These are phyloP conservation scores for Cenchrus purpureus DNA, from an alignment of 176 grass and related monocot species.

Conservation along the genomic window DNA sequence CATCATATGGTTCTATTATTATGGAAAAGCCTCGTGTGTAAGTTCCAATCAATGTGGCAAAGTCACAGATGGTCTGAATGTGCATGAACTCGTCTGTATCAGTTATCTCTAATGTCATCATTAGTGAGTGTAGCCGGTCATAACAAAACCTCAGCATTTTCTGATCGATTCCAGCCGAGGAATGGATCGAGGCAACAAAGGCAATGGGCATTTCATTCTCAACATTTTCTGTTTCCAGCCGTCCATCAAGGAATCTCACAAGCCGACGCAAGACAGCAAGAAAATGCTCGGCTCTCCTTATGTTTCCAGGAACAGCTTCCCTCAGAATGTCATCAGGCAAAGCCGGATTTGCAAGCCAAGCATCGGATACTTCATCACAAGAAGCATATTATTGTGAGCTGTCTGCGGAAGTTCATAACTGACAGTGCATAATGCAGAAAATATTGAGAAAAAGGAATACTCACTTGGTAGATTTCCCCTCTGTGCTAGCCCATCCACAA, in stretches of 20 bases:
- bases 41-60: conserved; percentile 86
- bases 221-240: conserved; percentile 81
- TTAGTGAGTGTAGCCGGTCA: conserved; percentile 78
- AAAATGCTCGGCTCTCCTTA: conserved; percentile 91
- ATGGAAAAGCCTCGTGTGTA: conserved; percentile 91
- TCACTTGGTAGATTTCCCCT: conserved; percentile 89
- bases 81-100: conserved; percentile 93
- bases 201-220: conserved; percentile 86
- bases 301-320: conserved; percentile 96
- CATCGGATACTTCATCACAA: conserved; percentile 78
- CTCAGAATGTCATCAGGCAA: conserved; percentile 89
- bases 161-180: conserved; percentile 91
- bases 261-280: conserved; percentile 79
- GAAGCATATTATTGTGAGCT: conserved; percentile 19
- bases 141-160: conserved; percentile 99
- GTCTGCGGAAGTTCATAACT: background rate
- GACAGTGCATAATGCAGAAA: background rate
- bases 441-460: conserved; percentile 33
- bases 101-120: conserved; percentile 91
- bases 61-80: conserved; percentile 95
- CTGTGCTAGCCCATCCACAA: conserved; percentile 89
- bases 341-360: conserved; percentile 84
- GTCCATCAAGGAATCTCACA: conserved; percentile 71
- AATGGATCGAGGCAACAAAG: conserved; percentile 75
- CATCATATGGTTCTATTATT: conserved; percentile 93